Conservation (phyloP, 108 stramenopile genomes). For the Craspedostauros australis region DNA sequence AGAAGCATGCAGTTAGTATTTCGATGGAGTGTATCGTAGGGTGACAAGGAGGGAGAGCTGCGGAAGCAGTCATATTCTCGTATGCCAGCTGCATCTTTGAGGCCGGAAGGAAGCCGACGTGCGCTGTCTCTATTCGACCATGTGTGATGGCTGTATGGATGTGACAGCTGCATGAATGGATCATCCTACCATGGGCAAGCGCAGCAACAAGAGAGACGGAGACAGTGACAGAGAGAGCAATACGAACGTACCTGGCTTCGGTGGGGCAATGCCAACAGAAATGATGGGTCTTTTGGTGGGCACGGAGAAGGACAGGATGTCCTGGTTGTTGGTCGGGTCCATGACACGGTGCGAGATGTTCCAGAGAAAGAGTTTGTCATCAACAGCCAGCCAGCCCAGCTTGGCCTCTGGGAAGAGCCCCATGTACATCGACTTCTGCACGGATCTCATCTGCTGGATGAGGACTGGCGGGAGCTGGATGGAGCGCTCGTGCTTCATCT, state of each 20-base stretch:
- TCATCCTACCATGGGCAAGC: background rate
- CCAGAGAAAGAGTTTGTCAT: constrained; percentile 89
- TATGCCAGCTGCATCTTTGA: too few relatives aligned
- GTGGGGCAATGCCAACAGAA: constrained; percentile 76
- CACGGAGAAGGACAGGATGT: constrained; percentile 67
- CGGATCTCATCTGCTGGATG: constrained; percentile 31
- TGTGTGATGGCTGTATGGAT: too few relatives aligned
- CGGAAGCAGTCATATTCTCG: background rate
- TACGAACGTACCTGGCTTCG: constrained; percentile 53
- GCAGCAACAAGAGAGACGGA: background rate
- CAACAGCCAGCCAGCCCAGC: constrained; percentile 90
- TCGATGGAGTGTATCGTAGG: too few relatives aligned
- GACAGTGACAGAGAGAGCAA: background rate
- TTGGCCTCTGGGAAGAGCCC: constrained; percentile 85
- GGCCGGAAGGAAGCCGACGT: too few relatives aligned
- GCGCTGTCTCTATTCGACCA: too few relatives aligned
- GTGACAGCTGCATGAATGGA: background rate
- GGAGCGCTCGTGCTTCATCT: constrained; percentile 41
- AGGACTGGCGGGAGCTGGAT: constrained; percentile 65
- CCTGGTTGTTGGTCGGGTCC: too few relatives aligned
- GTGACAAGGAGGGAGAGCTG: background rate
- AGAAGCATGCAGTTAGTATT: constrained; percentile 2
- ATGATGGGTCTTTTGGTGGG: constrained; percentile 77
- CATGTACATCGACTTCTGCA: constrained; percentile 64
- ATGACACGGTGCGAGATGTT: too few relatives aligned